Evolutionary conservation across 176 grass and related monocot genomes (phyloP), one percentile per base, ranked within the genome.

Genomic region (Carex cristatella): DNA sequence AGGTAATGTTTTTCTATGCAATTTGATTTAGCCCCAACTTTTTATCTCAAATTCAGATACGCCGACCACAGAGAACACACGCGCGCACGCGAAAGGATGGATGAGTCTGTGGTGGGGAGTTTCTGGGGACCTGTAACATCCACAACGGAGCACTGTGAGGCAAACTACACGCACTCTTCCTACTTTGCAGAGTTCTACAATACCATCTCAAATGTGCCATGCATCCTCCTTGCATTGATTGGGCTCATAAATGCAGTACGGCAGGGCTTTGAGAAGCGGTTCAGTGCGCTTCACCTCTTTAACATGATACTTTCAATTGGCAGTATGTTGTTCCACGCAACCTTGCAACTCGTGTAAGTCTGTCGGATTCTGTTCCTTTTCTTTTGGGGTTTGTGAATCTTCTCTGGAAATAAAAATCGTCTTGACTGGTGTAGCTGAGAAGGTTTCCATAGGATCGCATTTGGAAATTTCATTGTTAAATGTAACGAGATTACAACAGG

Each of bases 101-200:
- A 87, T 2, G 89, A 95, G 48, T 93, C 94, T 4, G 88, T 95
- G 79, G 89, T 92, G 9, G 83, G 89, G 0, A 95, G 91, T 74
- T 95, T 95, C 87, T 95, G 94, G 94, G 94, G 94, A 0, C 94
- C 94, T 64, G 94, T 95, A 58, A 95, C 94, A 15, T 91, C 94
- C 14, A 95, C 94, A 1, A 88, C 23, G 4, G 94, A 95, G 84
- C 80, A 89, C 10, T 95, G 94, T 27, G 94, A 95, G 91, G 82
- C 90, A 31, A 95, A 95, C 49, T 95, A 91, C 12, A 63, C 89
- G 0, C 91, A 88, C 66, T 95, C 94, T 5, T 83, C 89, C 19
- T 95, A 95, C 10, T 91, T 95, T 51, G 94, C 89, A 44, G 94
- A 95, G 81, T 95, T 95, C 87, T 95, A 83, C 89, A 95, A 95